Conservation (phyloP, 106 monocot genomes). For the Dioscorea alata region DNA sequence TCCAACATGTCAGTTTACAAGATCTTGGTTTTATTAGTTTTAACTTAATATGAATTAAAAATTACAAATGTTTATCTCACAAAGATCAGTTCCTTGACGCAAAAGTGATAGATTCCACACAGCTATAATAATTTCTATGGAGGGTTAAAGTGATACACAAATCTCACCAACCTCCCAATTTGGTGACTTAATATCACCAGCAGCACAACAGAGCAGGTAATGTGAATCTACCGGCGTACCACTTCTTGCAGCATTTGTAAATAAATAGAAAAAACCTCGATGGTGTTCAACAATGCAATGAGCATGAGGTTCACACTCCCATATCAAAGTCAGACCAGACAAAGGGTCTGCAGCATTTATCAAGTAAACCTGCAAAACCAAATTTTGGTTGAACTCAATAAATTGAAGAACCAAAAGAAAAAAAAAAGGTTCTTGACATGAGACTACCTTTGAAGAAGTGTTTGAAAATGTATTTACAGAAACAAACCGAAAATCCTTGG, state of each 20-base stretch:
- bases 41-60: too few relatives aligned
- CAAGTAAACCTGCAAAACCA: conserved; percentile 77
- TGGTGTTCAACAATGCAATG: conserved; percentile 91
- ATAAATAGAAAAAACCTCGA: conserved; percentile 71
- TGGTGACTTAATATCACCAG: conserved; percentile 34
- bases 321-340: conserved; percentile 61
- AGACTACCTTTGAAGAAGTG: conserved; percentile 77
- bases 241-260: conserved; percentile 75
- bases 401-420: not conserved
- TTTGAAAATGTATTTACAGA: conserved; percentile 86
- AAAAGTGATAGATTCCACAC: too few relatives aligned
- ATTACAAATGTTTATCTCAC: too few relatives aligned
- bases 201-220: conserved; percentile 51
- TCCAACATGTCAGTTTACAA: too few relatives aligned
- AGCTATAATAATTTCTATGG: too few relatives aligned
- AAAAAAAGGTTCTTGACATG: not conserved
- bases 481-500: conserved; percentile 92
- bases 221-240: conserved; percentile 61
- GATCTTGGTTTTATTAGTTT: too few relatives aligned
- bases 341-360: conserved; percentile 87
- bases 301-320: conserved; percentile 67
- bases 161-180: conserved; percentile 71
- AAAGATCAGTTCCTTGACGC: too few relatives aligned
- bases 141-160: not conserved
- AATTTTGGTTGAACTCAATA: conserved; percentile 9